Percentiles rank a stretch among this genome's conserved stretches.
Evolutionary conservation across 1,139 yeast species (phyloP).

Genomic region (Suhomyces anneliseae): DNA sequence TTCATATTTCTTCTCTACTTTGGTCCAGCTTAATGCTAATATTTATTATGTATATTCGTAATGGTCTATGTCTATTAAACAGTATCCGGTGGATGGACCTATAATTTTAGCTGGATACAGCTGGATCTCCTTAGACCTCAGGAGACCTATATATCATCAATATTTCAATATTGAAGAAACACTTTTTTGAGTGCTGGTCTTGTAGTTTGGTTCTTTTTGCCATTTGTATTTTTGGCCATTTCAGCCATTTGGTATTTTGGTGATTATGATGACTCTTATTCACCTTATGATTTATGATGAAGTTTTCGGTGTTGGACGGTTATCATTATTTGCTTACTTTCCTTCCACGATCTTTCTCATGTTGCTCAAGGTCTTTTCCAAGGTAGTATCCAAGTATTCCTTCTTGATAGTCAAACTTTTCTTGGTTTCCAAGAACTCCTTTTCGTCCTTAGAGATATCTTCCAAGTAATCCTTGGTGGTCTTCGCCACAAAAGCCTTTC

Average conservation of each 20-base stretch:
- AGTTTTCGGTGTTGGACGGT: not conserved
- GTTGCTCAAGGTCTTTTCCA: constrained; percentile 68
- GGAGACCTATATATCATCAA: too few relatives aligned
- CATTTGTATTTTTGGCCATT: not conserved
- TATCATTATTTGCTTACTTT: constrained; percentile 1
- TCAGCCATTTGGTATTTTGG: not conserved
- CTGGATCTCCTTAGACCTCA: too few relatives aligned
- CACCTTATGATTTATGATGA: not conserved
- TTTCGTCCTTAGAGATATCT: constrained; percentile 52
- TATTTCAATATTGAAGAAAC: too few relatives aligned
- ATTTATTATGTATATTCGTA: too few relatives aligned
- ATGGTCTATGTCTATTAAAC: too few relatives aligned
- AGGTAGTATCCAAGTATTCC: constrained; percentile 71
- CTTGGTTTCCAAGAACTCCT: constrained; percentile 56
- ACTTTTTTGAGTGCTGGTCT: too few relatives aligned
- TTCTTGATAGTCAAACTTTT: constrained; percentile 66
- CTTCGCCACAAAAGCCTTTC: constrained; percentile 63
- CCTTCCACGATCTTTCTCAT: constrained; percentile 52
- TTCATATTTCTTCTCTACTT: too few relatives aligned
- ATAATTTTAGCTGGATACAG: too few relatives aligned
- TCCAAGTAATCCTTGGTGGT: constrained; percentile 48
- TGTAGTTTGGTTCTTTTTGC: not conserved
- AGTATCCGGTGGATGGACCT: too few relatives aligned
- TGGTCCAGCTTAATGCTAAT: too few relatives aligned
- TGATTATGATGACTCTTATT: not conserved